phyloP scores from a whole-genome alignment of 495 filamentous ascomycete genomes.

The Jackrogersella minutella region DNA sequence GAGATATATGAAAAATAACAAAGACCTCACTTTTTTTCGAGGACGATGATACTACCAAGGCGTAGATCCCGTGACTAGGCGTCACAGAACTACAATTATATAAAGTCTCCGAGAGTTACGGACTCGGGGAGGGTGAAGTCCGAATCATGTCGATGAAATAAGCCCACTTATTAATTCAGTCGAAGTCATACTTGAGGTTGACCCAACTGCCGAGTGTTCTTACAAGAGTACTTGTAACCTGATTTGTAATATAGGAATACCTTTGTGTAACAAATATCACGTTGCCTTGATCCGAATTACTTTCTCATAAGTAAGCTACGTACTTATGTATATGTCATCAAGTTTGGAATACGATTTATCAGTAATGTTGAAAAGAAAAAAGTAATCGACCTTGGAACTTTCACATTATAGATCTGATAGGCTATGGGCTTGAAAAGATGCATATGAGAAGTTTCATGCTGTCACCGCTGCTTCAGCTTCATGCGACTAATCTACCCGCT shows the following conservation, averaged over 20 bases:
- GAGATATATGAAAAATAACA: no score
- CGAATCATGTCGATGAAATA: neutral
- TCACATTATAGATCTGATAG: neutral
- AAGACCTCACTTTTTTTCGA: no score
- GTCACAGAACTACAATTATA: no score
- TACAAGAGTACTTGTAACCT: no score
- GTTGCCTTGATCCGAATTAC: no score
- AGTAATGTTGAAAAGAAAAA: neutral
- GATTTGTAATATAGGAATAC: no score
- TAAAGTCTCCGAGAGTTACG: neutral
- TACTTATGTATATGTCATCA: neutral
- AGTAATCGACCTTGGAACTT: neutral
- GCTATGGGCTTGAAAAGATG: no score
- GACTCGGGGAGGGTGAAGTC: neutral
- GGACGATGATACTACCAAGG: neutral
- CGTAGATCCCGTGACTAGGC: neutral
- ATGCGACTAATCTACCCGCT: slow-evolving; percentile 2
- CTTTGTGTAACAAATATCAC: neutral
- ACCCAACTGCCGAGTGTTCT: neutral
- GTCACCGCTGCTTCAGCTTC: neutral
- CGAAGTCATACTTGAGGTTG: neutral
- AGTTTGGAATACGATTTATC: neutral
- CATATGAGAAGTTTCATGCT: neutral
- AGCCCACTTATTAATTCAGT: neutral
- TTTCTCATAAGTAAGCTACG: no score